Conservation (phyloP, 495 filamentous ascomycete genomes). For the Hapsidospora chrysogenum region DNA sequence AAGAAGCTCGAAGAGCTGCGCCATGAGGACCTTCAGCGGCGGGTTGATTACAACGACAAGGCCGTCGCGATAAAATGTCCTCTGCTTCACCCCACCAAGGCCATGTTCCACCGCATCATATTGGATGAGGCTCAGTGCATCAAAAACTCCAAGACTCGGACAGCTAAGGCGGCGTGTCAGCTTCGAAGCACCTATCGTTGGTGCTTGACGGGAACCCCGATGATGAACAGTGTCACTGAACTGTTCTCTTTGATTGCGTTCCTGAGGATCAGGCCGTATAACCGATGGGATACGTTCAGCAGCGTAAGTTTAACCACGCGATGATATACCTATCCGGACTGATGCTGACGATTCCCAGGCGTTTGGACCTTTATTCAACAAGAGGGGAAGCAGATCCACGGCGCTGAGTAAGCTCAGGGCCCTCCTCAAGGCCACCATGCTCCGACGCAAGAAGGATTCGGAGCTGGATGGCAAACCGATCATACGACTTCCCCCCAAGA, state of each 20-base stretch:
- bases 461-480: slow-evolving; percentile 77
- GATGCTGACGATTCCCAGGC: slow-evolving; percentile 8
- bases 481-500: slow-evolving; percentile 53
- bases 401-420: slow-evolving; percentile 61
- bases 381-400: slow-evolving; percentile 16
- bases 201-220: slow-evolving; percentile 85
- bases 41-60: slow-evolving; percentile 5
- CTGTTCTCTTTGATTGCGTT: slow-evolving; percentile 74
- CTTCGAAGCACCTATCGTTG: slow-evolving; percentile 54
- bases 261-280: slow-evolving; percentile 68
- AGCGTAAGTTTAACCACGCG: too few species aligned
- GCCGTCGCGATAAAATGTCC: slow-evolving; percentile 27
- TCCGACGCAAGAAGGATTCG: slow-evolving; percentile 73
- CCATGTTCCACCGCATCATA: slow-evolving; percentile 69
- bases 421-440: slow-evolving; percentile 67
- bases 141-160: slow-evolving; percentile 65
- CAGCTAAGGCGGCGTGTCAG: slow-evolving; percentile 40
- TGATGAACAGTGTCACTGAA: slow-evolving; percentile 80
- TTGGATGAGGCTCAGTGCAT: slow-evolving; percentile 90
- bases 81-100: slow-evolving; percentile 42
- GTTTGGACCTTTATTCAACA: slow-evolving; percentile 17
- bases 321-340: not conserved
- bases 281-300: too few species aligned
- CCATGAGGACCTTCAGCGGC: slow-evolving; percentile 9
- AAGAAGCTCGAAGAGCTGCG: slow-evolving; percentile 23